Base-by-base conservation (phyloP, 1,284 basidiomycete species). In the Mixia osmundae region DNA sequence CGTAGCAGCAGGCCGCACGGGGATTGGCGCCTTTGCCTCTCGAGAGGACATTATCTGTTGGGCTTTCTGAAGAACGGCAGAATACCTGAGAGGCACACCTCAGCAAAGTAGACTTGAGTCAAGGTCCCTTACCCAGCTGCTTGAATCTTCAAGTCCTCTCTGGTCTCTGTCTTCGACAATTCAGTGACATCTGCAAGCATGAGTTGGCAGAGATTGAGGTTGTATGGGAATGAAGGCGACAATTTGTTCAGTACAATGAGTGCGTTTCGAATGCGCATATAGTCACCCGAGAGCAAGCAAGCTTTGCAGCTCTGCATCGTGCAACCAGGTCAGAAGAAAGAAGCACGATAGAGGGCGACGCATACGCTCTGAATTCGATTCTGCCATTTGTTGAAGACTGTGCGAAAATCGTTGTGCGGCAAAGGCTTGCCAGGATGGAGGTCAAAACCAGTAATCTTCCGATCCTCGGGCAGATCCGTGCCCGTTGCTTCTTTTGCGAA, bases 231-330 rank as follows among this genome's bases (percentile, higher is more conserved):
- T 33, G 76, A 72, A 2, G 77, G 73, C 30, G 87, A 65, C 23
- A 94, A 69, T 53, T 87, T 78, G 48, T 83, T 80, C 40, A 87
- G 63, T 18, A 91, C 72, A 30, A 85, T 68, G 51, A 91, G 76
- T 9, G 78, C 69, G 51, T 94, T 94, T 56, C 85, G 83, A 39
- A 89, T 76, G 50, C 82, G 79, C 76, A 89, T 85, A 54, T 83
- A 91, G 50, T 85, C 82, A 30, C 44, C 49, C 41, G 55, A 41
- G 47, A 32, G 26, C 30, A 38, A 12, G 33, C 31, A 41, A 34
- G 16, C 36, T 18, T 18, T 34, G 25, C 15, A 20, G 29, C 8
- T 21, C n/a, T 32, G 24, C 23, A 33, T 9, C 11, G 8, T 9
- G 20, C 18, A 9, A 21, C 8, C 6, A 20, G 7, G 15, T 21